A percentile compares a stretch with the other conserved stretches of the same genome.
Evolutionary conservation across 2,329 filamentous ascomycete species (phyloP).

Genomic region (Pseudodiploospora longispora): DNA sequence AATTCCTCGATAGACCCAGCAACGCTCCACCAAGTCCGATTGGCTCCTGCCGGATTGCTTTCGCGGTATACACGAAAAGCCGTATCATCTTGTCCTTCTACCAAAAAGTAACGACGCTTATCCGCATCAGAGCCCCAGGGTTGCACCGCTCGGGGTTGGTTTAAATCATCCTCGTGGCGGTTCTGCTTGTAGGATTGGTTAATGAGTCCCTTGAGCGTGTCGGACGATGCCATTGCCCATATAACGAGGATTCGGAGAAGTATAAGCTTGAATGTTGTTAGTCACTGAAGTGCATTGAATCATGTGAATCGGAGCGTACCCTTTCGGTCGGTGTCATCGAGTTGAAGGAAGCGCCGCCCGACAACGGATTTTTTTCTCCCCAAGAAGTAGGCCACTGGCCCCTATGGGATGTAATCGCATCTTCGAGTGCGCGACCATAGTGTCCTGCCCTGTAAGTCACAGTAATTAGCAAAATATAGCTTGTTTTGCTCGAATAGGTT

Average conservation of each 20-base stretch:
- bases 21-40: conserved; percentile 83
- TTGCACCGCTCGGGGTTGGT: conserved; percentile 83
- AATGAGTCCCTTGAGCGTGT: conserved; percentile 70
- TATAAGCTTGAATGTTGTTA: conserved; percentile 51
- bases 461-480: conserved; percentile 7
- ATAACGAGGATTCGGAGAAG: conserved; percentile 75
- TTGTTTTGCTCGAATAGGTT: neutral
- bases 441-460: conserved; percentile 64
- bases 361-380: conserved; percentile 75
- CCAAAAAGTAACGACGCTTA: conserved; percentile 85
- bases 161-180: conserved; percentile 69
- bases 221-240: conserved; percentile 86
- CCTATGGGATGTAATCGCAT: conserved; percentile 78
- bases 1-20: conserved; percentile 87
- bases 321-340: conserved; percentile 74
- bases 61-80: conserved; percentile 91
- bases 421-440: conserved; percentile 87
- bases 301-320: conserved; percentile 41
- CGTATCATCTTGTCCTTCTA: conserved; percentile 92
- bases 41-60: conserved; percentile 71
- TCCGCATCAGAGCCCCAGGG: conserved; percentile 86
- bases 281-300: conserved; percentile 7
- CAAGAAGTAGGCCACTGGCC: conserved; percentile 82
- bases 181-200: conserved; percentile 83
- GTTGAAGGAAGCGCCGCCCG: conserved; percentile 71